Conservation (phyloP, 2,329 filamentous ascomycete genomes). For the Ceratocystis lukuohia region DNA sequence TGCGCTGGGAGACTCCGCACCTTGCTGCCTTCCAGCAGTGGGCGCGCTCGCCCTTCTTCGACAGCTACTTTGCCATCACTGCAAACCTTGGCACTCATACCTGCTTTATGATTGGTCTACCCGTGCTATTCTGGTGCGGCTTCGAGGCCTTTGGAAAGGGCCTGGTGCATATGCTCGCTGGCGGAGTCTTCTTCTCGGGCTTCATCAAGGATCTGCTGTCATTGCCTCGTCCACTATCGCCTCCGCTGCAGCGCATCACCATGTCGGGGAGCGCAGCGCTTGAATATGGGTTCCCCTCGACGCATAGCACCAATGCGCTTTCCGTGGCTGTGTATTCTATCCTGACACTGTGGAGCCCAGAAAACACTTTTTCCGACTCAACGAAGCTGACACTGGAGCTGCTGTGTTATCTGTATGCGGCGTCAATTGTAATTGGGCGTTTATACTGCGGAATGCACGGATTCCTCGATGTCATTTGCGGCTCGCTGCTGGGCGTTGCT, state of each 20-base stretch:
- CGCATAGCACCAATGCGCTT: constrained; percentile 91
- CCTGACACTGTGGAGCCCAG: constrained; percentile 51
- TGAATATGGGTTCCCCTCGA: constrained; percentile 95
- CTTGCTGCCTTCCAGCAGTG: constrained; percentile 73
- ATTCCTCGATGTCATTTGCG: constrained; percentile 78
- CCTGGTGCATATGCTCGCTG: constrained; percentile 61
- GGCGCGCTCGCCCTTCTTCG: constrained; percentile 68
- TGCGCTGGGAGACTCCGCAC: constrained; percentile 91
- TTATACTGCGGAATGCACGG: constrained; percentile 99
- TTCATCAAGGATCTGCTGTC: constrained; percentile 92
- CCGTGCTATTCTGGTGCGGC: constrained; percentile 94
- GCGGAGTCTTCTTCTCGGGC: constrained; percentile 75
- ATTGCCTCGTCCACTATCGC: constrained; percentile 79
- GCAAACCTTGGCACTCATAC: constrained; percentile 96
- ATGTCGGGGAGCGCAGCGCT: constrained; percentile 93
- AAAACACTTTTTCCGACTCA: constrained; percentile 46
- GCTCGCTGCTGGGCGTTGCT: constrained; percentile 59
- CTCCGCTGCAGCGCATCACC: constrained; percentile 83
- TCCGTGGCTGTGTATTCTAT: constrained; percentile 82
- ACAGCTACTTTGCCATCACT: constrained; percentile 93
- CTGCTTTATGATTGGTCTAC: constrained; percentile 93
- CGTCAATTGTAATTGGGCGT: constrained; percentile 79
- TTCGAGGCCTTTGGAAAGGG: constrained; percentile 73
- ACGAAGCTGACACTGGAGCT: constrained; percentile 50
- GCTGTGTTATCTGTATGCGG: constrained; percentile 69